Evolutionary conservation across 345 rosid species (phyloP).

Genomic region (Combretum micranthum): DNA sequence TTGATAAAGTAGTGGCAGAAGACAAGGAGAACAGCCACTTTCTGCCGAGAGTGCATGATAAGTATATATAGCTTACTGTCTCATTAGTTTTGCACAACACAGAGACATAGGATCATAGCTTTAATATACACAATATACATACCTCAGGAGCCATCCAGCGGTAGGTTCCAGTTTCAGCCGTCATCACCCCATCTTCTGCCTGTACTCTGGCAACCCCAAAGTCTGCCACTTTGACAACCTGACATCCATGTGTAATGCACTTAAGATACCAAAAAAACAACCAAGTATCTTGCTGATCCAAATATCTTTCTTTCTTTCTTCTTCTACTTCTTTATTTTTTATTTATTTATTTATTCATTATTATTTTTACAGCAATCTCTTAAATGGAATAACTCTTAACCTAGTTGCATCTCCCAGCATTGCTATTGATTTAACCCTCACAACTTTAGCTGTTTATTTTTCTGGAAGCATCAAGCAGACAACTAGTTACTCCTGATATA

Average conservation of each 20-base stretch:
- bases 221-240: conserved; percentile 99
- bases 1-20: neutral
- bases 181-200: conserved; percentile 91
- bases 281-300: neutral
- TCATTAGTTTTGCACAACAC: conserved; percentile 3
- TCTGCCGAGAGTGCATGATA: neutral
- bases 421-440: too few relatives aligned
- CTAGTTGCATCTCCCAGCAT: too few relatives aligned
- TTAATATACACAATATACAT: conserved; percentile 13
- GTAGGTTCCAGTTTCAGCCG: conserved; percentile 98
- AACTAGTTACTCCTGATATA: neutral
- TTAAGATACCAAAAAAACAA: neutral
- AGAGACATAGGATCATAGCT: conserved; percentile 2
- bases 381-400: too few relatives aligned
- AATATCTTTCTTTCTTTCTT: too few relatives aligned
- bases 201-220: conserved; percentile 97
- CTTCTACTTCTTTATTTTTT: too few relatives aligned
- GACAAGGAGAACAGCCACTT: neutral
- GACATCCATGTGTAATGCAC: conserved; percentile 3
- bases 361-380: too few relatives aligned
- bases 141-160: conserved; percentile 99
- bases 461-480: too few relatives aligned
- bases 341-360: too few relatives aligned
- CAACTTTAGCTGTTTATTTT: too few relatives aligned
- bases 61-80: conserved; percentile 4